phyloP scores from a whole-genome alignment of 2,329 filamentous ascomycete genomes.

The Neonectria coccinea region DNA sequence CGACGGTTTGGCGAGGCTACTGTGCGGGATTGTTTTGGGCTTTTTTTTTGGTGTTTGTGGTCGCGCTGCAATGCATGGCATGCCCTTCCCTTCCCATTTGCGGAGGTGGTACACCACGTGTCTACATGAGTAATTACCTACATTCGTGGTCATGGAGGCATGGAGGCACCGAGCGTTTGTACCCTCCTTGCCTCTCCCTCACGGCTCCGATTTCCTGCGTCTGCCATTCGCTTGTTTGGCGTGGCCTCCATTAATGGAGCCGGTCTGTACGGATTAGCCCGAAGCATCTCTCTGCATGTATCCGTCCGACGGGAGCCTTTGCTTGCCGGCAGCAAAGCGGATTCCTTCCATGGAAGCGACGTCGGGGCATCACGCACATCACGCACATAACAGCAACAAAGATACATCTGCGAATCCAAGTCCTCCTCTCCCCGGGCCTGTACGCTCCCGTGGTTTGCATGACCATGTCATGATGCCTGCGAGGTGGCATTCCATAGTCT shows the following conservation, averaged over 20 bases:
- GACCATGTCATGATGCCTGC: conserved; percentile 13
- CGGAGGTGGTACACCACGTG: conserved; percentile 20
- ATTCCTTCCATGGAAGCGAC: conserved; percentile 23
- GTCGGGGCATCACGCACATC: conserved; percentile 28
- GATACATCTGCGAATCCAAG: background rate
- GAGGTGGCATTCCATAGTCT: conserved; percentile 6
- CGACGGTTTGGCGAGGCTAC: background rate
- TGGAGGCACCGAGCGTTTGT: background rate
- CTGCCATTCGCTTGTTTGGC: conserved; percentile 24
- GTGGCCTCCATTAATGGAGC: conserved; percentile 4
- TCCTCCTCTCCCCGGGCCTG: background rate
- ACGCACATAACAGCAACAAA: conserved; percentile 13
- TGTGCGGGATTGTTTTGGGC: conserved; percentile 5
- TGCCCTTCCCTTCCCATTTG: background rate
- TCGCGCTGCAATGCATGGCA: conserved; percentile 17
- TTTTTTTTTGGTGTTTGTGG: conserved; percentile 1
- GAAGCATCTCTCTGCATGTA: conserved; percentile 24
- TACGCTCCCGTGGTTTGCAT: conserved; percentile 23
- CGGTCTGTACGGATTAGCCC: conserved; percentile 13
- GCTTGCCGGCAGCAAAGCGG: conserved; percentile 28
- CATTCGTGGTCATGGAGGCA: conserved; percentile 3
- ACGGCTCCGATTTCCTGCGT: conserved; percentile 16
- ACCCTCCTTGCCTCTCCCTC: conserved; percentile 16
- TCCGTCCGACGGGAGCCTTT: conserved; percentile 22
- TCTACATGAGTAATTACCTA: background rate